Evolutionary conservation across 257 asterid genomes (phyloP), one percentile per base, ranked within the genome.

Genomic region (Solanum medicagineum): DNA sequence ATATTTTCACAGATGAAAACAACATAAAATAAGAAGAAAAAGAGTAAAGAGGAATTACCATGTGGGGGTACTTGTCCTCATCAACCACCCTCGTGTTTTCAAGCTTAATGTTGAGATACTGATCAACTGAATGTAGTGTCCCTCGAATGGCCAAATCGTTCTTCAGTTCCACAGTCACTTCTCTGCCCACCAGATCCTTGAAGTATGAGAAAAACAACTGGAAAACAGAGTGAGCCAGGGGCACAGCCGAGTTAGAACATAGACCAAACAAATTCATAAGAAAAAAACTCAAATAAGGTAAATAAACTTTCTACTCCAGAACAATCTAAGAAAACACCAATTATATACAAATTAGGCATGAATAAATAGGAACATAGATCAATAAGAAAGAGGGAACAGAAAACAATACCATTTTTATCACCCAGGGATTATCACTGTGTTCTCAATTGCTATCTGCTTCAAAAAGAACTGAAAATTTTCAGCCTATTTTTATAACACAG

Each of bases 191-290:
- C 91, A 96, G 90, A 83, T 95, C 98, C 94, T 95, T 96, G 95
- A 96, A 96, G 81, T 96, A 96, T 87, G 99, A 96, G 94, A 96
- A 96, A 89, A 95, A 95, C 94, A 95, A 90, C 99, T 95, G 94
- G 93, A 89, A 85, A 79, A 26, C 49, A 53, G 6, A 29, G 83
- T 16, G 11, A n/a, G 22, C 20, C 82, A 22, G 36, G 20, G 42
- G 62, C 0, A 22, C 49, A 74, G 7, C 81, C 44, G 3, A 8
- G 63, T 53, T 29, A 77, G 63, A 24, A 77, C 22, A 49, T 51
- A 53, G 5, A 79, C 45, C 83, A 79, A 79, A 79, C 10, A 79
- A 29, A 26, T 79, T 24, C 20, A 79, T 53, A 47, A 51, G 65
- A 16, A 53, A 24, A 74, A 79, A 53, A 3, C 65, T 26, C 29